Evolutionary conservation across 2,329 filamentous ascomycete genomes (phyloP).

Genomic region (Chaetomiaceae sp.): DNA sequence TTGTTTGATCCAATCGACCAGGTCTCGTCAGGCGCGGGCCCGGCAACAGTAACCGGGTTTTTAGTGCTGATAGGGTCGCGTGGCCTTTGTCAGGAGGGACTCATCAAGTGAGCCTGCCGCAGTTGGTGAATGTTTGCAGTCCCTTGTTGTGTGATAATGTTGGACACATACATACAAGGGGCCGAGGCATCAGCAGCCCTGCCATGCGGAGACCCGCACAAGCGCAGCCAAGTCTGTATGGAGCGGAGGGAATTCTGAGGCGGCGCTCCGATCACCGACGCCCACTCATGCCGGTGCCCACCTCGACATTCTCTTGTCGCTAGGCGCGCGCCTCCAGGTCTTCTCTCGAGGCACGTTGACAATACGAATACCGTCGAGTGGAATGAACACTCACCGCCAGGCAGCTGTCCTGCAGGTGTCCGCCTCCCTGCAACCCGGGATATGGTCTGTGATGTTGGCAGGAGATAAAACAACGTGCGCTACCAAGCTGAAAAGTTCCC

Average conservation of each 20-base stretch:
- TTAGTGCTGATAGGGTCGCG: neutral
- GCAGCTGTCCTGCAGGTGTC: slow-evolving; percentile 2
- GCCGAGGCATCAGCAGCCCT: neutral
- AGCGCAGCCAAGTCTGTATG: neutral
- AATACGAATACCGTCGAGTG: neutral
- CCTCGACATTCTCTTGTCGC: neutral
- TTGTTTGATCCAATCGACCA: slow-evolving; percentile 6
- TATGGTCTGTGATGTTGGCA: neutral
- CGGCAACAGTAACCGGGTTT: neutral
- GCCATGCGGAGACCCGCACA: slow-evolving; percentile 2
- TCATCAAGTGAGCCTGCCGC: slow-evolving; percentile 1
- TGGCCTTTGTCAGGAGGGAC: neutral
- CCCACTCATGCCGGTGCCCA: slow-evolving; percentile 10
- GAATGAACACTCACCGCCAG: neutral
- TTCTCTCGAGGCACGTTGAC: neutral
- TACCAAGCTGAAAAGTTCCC: neutral
- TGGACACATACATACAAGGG: slow-evolving; percentile 3
- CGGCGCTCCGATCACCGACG: neutral
- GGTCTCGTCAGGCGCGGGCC: neutral
- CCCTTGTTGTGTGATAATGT: slow-evolving; percentile 10
- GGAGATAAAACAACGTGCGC: too few species aligned
- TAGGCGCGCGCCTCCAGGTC: neutral
- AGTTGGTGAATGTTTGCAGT: slow-evolving; percentile 2
- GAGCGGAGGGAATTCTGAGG: neutral
- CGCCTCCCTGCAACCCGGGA: neutral